Base-by-base conservation (phyloP, 1,284 basidiomycete species). In the Inonotus hispidus region DNA sequence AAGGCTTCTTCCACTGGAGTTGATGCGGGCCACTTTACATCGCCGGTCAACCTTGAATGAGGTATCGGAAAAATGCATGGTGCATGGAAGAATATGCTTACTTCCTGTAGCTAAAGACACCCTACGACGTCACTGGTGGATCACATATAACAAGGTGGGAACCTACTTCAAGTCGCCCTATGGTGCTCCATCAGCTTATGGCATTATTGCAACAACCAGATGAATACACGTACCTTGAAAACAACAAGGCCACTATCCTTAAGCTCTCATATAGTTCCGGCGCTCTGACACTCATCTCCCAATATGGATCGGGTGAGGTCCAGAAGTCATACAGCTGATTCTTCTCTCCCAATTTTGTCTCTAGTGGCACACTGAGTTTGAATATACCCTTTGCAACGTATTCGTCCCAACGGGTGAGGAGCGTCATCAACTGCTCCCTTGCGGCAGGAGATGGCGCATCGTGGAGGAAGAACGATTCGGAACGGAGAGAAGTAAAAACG, bases 81-180 rank as follows among this genome's bases (percentile, higher is more conserved):
- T 58, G 56, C 62, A 56, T 50, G 58, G 8, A 39, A 43, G 61
- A 59, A 5, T 49, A 11, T 29, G 68, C 87, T 63, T 67, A 91
- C 90, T 92, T 93, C 72, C 91, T 83, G 72, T 93, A 95, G 71
- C 88, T 90, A 63, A 16, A 49, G 49, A 37, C 19, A 21, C n/a
- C 25, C 38, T 49, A 41, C 1, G 29, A 45, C 14, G 27, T 49
- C 60, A 50, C 56, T 57, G 7, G 2, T 21, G 38, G 23, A 27
- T 13, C 16, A 13, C 32, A 10, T 19, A 25, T 59, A 27, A 43
- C 7, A 43, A 16, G 41, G 16, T 49, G 29, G 37, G n/a, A 7
- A 75, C 83, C 73, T 63, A 92, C 87, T 95, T 95, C 50, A 97
- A 76, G 77, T 97, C 95, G 16, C 95, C 95, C 83, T 91, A 63